Conservation (phyloP, 2,329 filamentous ascomycete species). For the Colletotrichum sp. region DNA sequence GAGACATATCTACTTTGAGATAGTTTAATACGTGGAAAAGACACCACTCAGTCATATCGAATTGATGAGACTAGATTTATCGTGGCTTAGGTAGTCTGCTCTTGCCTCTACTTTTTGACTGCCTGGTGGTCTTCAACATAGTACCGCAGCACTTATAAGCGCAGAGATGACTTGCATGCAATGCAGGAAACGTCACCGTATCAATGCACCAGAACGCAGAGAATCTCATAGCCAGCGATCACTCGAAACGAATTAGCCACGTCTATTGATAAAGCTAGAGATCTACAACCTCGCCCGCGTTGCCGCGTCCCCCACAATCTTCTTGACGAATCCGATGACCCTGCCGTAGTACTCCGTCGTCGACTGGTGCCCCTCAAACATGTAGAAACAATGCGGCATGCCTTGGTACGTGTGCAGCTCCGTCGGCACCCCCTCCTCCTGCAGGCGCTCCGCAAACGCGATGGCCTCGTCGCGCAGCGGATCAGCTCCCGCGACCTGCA, state of each 20-base stretch:
- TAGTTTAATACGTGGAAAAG: background rate
- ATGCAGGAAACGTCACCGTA: too few relatives aligned
- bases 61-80: background rate
- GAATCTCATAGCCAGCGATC: too few relatives aligned
- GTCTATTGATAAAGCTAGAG: background rate
- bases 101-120: too few relatives aligned
- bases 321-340: slow-evolving; percentile 22
- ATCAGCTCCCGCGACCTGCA: slow-evolving; percentile 39
- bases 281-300: background rate
- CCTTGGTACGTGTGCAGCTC: slow-evolving; percentile 37
- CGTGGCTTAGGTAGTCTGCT: too few relatives aligned
- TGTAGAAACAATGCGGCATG: slow-evolving; percentile 39
- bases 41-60: background rate
- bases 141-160: background rate
- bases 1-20: background rate
- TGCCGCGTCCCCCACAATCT: background rate
- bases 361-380: slow-evolving; percentile 20
- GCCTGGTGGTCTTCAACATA: too few relatives aligned
- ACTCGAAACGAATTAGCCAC: background rate
- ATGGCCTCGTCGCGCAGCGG: slow-evolving; percentile 42
- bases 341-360: slow-evolving; percentile 24
- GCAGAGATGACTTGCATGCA: background rate
- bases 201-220: too few relatives aligned
- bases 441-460: slow-evolving; percentile 40
- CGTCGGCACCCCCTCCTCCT: slow-evolving; percentile 34